phyloP scores from a whole-genome alignment of 192 early-diverging fungal genomes.

The Lobosporangium transversale region DNA sequence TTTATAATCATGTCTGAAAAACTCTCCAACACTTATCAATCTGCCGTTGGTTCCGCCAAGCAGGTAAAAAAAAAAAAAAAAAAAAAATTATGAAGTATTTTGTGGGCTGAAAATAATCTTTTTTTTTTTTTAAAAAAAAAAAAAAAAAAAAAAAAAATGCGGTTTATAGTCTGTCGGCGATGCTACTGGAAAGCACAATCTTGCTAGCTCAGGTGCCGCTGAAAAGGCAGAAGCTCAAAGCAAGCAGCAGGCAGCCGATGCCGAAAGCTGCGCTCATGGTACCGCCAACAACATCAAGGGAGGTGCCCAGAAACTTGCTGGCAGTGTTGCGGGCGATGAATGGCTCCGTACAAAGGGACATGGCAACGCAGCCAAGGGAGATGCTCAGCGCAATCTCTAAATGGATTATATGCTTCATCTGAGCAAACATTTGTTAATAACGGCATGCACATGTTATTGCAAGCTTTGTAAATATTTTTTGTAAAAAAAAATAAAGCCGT shows the following conservation, averaged over 20 bases:
- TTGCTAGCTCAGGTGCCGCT: slow-evolving; percentile 42
- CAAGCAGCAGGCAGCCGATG: slow-evolving; percentile 21
- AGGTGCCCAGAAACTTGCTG: slow-evolving; percentile 33
- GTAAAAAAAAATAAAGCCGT: not conserved
- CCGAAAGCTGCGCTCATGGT: slow-evolving; percentile 31
- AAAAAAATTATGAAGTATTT: too few relatives aligned
- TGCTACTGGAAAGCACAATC: slow-evolving; percentile 42
- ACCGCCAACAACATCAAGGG: slow-evolving; percentile 32
- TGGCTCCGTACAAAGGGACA: slow-evolving; percentile 20
- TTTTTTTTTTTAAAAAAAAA: too few relatives aligned
- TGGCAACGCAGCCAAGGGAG: slow-evolving; percentile 22
- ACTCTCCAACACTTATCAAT: slow-evolving; percentile 42
- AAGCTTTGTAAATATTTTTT: slow-evolving; percentile 9
- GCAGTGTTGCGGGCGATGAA: slow-evolving; percentile 8
- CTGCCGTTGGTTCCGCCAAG: slow-evolving; percentile 50
- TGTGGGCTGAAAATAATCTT: too few relatives aligned
- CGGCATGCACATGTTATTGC: not conserved
- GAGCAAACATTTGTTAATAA: not conserved
- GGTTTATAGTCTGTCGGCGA: slow-evolving; percentile 51
- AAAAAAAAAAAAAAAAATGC: too few relatives aligned
- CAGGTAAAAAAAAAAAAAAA: too few relatives aligned
- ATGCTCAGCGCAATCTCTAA: slow-evolving; percentile 30
- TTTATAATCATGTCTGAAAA: slow-evolving; percentile 27
- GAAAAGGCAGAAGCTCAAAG: slow-evolving; percentile 36
- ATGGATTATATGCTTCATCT: not conserved